A percentile compares a stretch with the other conserved stretches of the same genome.
These are phyloP conservation scores for Rubroshorea leprosula DNA, from an alignment of 345 rosid species.

Conservation along the genomic window DNA sequence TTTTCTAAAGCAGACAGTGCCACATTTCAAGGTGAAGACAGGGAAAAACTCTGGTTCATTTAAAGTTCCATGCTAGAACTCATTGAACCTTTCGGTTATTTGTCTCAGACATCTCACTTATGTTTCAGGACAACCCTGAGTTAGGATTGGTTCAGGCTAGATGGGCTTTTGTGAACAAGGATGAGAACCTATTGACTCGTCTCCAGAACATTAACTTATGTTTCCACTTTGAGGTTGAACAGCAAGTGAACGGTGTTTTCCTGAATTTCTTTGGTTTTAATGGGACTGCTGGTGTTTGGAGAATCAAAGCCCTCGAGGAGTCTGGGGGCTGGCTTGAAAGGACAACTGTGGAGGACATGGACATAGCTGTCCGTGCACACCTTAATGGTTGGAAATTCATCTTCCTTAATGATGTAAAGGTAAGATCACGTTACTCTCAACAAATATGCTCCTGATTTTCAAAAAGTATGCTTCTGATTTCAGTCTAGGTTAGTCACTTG, in stretches of 20 bases:
- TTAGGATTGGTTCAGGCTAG: slow-evolving; percentile 76
- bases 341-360: too few species aligned
- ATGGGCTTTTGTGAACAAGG: slow-evolving; percentile 82
- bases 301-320: too few species aligned
- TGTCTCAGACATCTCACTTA: neutral
- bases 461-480: too few species aligned
- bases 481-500: too few species aligned
- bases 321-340: too few species aligned
- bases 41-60: neutral
- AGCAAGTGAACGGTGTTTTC: slow-evolving; percentile 71
- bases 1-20: slow-evolving; percentile 65
- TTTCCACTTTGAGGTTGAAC: slow-evolving; percentile 83
- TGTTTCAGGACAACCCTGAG: slow-evolving; percentile 56
- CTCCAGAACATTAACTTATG: slow-evolving; percentile 79
- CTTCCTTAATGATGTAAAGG: slow-evolving; percentile 84
- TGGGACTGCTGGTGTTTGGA: slow-evolving; percentile 93
- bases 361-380: too few species aligned
- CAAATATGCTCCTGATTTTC: too few species aligned
- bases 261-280: slow-evolving; percentile 82
- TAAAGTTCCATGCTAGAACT: neutral
- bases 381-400: too few species aligned
- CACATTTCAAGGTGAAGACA: slow-evolving; percentile 66
- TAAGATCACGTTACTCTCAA: slow-evolving; percentile 19
- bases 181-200: slow-evolving; percentile 79
- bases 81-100: neutral